Base-by-base conservation (phyloP, 768 basidiomycete genomes). In the Termitomyces sp. region DNA sequence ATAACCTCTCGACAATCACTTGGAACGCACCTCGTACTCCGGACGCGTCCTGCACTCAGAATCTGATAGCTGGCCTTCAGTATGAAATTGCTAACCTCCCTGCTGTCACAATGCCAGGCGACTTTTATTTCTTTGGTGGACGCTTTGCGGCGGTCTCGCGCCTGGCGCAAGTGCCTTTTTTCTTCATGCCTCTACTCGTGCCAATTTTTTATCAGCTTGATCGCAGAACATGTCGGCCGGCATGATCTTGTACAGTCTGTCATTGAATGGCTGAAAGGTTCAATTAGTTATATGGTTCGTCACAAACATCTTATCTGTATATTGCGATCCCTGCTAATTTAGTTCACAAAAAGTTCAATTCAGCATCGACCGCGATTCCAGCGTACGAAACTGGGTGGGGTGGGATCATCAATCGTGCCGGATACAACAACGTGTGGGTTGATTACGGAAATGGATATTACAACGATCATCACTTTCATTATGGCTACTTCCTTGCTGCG, bases 41-140 rank as follows among this genome's bases (percentile, higher is more conserved):
- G 0, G 70, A 73, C 18, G 61, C 65, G 5, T 73, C 72, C 6
- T 73, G 72, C 58, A 65, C 51, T 7, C 48, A 63, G 14, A 58
- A 63, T n/a, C 60, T 73, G 6, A 68, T 69, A 26, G 66, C 69
- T 43, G 70, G 69, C 5, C 63, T 73, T 24, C 76, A 81, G 63
- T 77, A 77, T 61, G 82, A 82, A 59, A 76, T 80, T 36, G 69
- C 74, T 22, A 77, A 83, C 61, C 75, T 85, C 46, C 64, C 80
- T 16, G 65, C 73, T 10, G 71, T 74, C n/a, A 75, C 78, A 8
- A 77, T 77, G 28, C 74, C 80, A 24, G 66, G 65, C 4, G 72
- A 73, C 49, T 73, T 72, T 53, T 73, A 73, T 52, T 69, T 61
- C 54, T 73, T 69, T 63, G 71, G 72, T 24, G 68, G 70, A 38